Percentiles rank a stretch among this genome's conserved stretches.
phyloP scores from a whole-genome alignment of 345 rosid species.

The Salix brachista region DNA sequence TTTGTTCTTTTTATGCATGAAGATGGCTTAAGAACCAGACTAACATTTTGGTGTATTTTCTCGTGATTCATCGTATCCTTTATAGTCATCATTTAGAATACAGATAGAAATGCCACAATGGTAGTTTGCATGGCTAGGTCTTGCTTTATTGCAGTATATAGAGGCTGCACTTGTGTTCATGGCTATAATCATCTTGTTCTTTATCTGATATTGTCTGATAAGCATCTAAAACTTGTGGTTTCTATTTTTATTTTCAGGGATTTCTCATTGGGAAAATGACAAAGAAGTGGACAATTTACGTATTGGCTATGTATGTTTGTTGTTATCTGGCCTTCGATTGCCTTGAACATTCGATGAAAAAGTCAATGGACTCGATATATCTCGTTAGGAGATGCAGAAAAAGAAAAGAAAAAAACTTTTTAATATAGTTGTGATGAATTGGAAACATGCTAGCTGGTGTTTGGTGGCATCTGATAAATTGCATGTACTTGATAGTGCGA shows the following conservation, averaged over 20 bases:
- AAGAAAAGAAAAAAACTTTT: neutral
- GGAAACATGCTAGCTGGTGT: neutral
- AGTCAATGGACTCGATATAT: neutral
- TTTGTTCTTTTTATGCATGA: neutral
- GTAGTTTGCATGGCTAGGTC: neutral
- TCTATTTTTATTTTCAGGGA: conserved; percentile 42
- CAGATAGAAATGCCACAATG: neutral
- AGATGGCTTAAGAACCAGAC: conserved; percentile 5
- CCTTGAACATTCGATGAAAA: neutral
- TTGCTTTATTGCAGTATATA: neutral
- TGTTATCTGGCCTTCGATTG: conserved; percentile 2
- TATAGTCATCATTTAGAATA: conserved; percentile 28
- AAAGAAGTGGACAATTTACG: conserved; percentile 79
- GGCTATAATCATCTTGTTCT: neutral
- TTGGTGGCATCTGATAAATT: neutral
- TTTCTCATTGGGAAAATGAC: conserved; percentile 59
- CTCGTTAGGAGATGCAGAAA: neutral
- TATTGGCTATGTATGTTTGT: conserved; percentile 70
- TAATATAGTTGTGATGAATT: neutral
- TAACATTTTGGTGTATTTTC: conserved; percentile 3
- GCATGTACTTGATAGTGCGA: neutral
- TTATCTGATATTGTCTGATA: neutral
- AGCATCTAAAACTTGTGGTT: neutral
- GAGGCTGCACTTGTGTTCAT: neutral
- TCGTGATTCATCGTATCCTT: conserved; percentile 4